Evolutionary conservation across 768 basidiomycete genomes (phyloP).

Genomic region (Russula virescens): DNA sequence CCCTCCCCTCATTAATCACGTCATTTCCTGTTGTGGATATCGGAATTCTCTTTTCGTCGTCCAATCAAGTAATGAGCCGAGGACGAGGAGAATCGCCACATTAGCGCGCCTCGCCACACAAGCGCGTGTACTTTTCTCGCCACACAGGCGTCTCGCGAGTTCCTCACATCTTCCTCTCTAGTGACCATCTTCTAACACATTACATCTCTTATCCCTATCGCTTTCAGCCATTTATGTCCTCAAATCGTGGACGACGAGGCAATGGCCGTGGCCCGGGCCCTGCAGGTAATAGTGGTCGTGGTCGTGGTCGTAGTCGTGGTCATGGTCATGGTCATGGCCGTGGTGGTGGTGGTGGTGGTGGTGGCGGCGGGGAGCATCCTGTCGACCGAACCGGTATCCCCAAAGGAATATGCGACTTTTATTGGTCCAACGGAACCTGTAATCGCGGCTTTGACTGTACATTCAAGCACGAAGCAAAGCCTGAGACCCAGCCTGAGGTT

Average conservation of each 20-base stretch:
- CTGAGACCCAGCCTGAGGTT: constrained; percentile 1
- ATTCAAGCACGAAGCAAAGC: constrained; percentile 26
- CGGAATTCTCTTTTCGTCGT: too few species aligned
- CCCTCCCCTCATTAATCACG: too few species aligned
- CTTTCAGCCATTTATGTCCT: constrained; percentile 4
- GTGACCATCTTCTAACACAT: background rate
- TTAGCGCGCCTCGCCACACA: too few species aligned
- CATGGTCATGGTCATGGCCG: constrained; percentile 8
- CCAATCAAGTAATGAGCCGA: too few species aligned
- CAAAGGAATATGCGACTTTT: constrained; percentile 28
- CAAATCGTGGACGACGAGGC: constrained; percentile 2
- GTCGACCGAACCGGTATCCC: constrained; percentile 20
- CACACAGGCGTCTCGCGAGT: too few species aligned
- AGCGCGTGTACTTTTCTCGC: too few species aligned
- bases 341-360: constrained; percentile 6
- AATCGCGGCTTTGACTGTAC: constrained; percentile 28
- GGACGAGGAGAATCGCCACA: too few species aligned
- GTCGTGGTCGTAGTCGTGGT: constrained; percentile 1
- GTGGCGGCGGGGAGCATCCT: constrained; percentile 4
- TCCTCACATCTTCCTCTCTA: background rate
- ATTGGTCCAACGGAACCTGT: constrained; percentile 30
- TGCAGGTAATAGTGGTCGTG: too few species aligned
- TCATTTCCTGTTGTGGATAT: too few species aligned
- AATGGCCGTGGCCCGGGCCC: too few species aligned
- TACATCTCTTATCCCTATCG: background rate